Base-by-base conservation (phyloP, 371 early-diverging fungal species). In the Globomyces sp. region DNA sequence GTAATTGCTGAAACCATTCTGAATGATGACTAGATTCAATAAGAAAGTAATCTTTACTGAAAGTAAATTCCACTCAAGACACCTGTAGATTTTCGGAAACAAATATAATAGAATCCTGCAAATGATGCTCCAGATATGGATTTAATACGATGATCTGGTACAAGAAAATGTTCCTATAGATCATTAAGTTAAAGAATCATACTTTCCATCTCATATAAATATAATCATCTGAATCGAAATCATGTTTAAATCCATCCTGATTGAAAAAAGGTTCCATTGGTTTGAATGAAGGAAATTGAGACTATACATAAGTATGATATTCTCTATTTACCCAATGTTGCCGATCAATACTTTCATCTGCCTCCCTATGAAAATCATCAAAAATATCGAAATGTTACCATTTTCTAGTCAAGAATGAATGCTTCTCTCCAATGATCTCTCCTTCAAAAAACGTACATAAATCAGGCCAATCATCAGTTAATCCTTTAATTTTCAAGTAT, bases 31-130 rank as follows among this genome's bases (percentile, higher is more conserved):
- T 24, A 24, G 24, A 24, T 24, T 47, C 8, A 6, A 0, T 8
- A 6, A 6, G 11, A 8, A 6, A 47, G 47, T 11, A 47, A 47
- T 47, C 47, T 47, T 47, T 8, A 68, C 24, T 90, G 92, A 63
- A 75, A 96, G 77, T 96, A 96, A 74, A 87, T 92, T n/a, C 97
- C 97, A 1, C 84, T 84, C 62, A 96, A 91, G 37, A 84, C 71
- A 49, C 88, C 85, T 9, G 89, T 88, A 3, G 84, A 85, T 60
- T 89, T 86, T 70, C 91, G 87, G 70, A 89, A 94, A 67, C 89
- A 90, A 62, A 95, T 92, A 68, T 95, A 97, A 76, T 97, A 97
- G 72, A 96, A 97, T 3, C 97, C 97, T 8, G 90, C 95, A 82
- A 91, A 97, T 2, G 74, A 74, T 3, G 97, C 97, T 8, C 98